phyloP scores from a whole-genome alignment of 2,329 filamentous ascomycete species.

The Trichoderma sp. region DNA sequence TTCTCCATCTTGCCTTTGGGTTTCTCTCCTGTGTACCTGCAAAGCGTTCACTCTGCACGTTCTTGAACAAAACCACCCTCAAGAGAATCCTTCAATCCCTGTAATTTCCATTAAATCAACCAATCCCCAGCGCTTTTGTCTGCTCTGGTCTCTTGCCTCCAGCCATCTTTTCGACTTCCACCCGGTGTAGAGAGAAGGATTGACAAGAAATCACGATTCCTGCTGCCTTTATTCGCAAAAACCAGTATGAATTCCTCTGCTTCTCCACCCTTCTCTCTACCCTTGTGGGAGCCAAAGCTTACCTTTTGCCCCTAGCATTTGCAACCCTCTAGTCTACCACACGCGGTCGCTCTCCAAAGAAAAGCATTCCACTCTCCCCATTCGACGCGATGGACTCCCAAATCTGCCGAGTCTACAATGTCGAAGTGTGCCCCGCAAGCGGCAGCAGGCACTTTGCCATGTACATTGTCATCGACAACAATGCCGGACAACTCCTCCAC shows the following conservation, averaged over 20 bases:
- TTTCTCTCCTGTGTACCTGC: not conserved
- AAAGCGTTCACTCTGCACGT: not conserved
- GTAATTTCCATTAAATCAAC: not conserved
- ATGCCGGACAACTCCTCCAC: slow-evolving; percentile 1
- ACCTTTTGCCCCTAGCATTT: not conserved
- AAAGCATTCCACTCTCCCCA: not conserved
- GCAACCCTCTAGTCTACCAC: not conserved
- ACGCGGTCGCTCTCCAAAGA: not conserved
- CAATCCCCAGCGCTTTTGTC: not conserved
- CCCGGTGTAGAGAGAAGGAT: not conserved
- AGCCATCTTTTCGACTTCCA: not conserved
- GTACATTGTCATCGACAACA: not conserved
- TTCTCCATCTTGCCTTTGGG: not conserved
- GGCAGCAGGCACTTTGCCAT: not conserved
- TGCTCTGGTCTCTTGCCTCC: not conserved
- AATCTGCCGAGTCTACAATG: slow-evolving; percentile 1
- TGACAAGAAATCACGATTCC: not conserved
- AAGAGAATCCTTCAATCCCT: not conserved
- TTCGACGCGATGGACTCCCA: not conserved
- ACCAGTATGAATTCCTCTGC: not conserved
- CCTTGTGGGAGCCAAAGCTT: not conserved
- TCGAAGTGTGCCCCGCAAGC: not conserved
- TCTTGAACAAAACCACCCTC: not conserved
- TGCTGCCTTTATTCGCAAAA: not conserved
- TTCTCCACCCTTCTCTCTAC: not conserved